Evolutionary conservation across 1,284 basidiomycete genomes (phyloP), one percentile per base, ranked within the genome.

Genomic region (Schizophyllum commune): DNA sequence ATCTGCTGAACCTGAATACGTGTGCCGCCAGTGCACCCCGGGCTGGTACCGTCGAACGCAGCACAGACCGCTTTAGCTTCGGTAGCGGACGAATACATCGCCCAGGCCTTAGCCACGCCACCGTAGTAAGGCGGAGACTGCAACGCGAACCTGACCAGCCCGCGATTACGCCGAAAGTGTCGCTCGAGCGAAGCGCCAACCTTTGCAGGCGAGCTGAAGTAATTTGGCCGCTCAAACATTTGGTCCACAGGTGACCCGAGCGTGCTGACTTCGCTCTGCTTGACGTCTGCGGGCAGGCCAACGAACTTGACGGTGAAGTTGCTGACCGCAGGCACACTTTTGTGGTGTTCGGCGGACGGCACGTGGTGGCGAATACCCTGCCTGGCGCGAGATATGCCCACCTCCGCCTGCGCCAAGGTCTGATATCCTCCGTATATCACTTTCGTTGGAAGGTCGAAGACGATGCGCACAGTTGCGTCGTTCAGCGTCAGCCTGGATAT

Each of bases 361-460:
- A 70, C 55, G 72, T 72, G 19, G 75, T 75, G 0, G 74, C 71
- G 32, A 79, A 68, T 2, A 74, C 74, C 0, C 65, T 64, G 1
- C 73, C 72, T 1, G 78, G 71, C 0, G 74, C 68, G 20, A 67
- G 68, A 2, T 69, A 70, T 2, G 86, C 76, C 0, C 80, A 86
- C 32, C 70, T 68, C 21, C 77, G 88, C 87, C 9, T 76, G 72
- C 52, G 74, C 72, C 53, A 74, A 63, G 1, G 75, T 80, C 0
- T 73, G 66, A 64, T 85, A 90, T 1, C 88, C 88, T 19, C 79
- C 81, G 62, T 82, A 89, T 0, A 77, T 85, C 1, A 74, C 73
- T 51, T 76, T 77, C 13, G 71, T 70, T 0, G 88, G 84, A 2
- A 77, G 77, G 19, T 80, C 76, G 81, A 81, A 85, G 15, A 76